Conservation (phyloP, 1,139 yeast species). For the Blastobotrys aristatus region DNA sequence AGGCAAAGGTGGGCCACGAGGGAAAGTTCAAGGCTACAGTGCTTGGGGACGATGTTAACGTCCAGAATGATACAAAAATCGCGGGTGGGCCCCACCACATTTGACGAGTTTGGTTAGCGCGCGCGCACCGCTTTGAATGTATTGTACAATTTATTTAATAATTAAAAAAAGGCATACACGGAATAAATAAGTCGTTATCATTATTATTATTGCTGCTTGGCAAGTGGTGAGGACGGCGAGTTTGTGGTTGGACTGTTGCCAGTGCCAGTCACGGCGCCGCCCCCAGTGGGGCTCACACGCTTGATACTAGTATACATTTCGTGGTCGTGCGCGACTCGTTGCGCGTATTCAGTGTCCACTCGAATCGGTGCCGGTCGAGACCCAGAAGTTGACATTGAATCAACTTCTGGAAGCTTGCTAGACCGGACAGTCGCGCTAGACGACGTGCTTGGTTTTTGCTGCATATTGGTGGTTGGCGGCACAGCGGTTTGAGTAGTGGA, state of each 20-base stretch:
- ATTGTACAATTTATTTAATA: not conserved
- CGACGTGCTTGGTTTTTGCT: not conserved
- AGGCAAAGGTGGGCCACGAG: conserved; percentile 35
- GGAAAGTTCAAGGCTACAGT: conserved; percentile 35
- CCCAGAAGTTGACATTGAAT: conserved; percentile 17
- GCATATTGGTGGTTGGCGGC: not conserved
- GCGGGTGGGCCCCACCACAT: conserved; percentile 29
- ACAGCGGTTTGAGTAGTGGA: not conserved
- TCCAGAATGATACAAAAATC: conserved; percentile 23
- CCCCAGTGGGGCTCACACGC: conserved; percentile 12
- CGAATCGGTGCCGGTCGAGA: conserved; percentile 20
- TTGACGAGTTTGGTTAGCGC: too few relatives aligned
- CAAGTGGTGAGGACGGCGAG: not conserved
- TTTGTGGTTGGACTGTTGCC: not conserved
- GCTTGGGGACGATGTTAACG: conserved; percentile 27
- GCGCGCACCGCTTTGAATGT: too few relatives aligned
- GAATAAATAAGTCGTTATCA: too few relatives aligned
- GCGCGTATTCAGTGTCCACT: conserved; percentile 19
- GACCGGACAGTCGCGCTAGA: conserved; percentile 11
- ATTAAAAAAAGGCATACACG: conserved; percentile 2
- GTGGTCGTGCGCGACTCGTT: conserved; percentile 18
- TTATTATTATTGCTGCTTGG: too few relatives aligned
- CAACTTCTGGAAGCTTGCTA: conserved; percentile 15
- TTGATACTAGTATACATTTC: conserved; percentile 17
- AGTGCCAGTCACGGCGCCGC: too few relatives aligned